Evolutionary conservation across 129 eudicot species (phyloP), one percentile per base, ranked within the genome.

Genomic region (Pittosporum tobira): DNA sequence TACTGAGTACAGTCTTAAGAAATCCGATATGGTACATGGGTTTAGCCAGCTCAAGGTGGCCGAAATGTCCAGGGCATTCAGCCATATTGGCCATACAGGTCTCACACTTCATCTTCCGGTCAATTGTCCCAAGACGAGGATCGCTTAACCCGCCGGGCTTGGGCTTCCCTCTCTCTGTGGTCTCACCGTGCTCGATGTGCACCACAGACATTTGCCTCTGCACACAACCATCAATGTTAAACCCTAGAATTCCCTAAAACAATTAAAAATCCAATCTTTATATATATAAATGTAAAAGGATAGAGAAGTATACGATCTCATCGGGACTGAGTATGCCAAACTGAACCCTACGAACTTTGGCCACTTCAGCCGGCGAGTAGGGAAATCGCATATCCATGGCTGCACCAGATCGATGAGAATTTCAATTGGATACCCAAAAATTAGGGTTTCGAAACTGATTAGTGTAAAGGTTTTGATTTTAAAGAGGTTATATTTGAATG

Each of bases 181-280:
- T 93, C 80, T 93, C 96, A 12, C 91, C 78, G 50, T 80, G 94
- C 79, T 93, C 96, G 23, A 93, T 79, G 52, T 87, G 94, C 72
- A 93, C 80, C 57, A 93, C 99, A 1, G 99, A 93, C 91, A 81
- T 81, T 93, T 93, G 96, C 66, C 99, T 81, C 99, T 93, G 83
- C 84, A 72, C 18, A 49, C 44, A 16, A 42, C 36, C 3, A 44
- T 45, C 29, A 47, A 38, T 43, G 62, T 7, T 20, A 27, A 52
- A 52, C 9, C 11, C 45, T 19, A 24, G 6, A 48, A 18, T 47
- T 25, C 21, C 16, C 34, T 26, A 0, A 57, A 23, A 30, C 31
- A n/a, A n/a, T 29, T 22, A 46, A 51, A 69, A 38, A 43, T 3
- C 28, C 18, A 51, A 24, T 27, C 62, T 42, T 46, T 20, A n/a